A percentile compares a stretch with the other conserved stretches of the same genome.
Conservation (phyloP, 1,284 basidiomycete genomes). For the Irpex sp. region DNA sequence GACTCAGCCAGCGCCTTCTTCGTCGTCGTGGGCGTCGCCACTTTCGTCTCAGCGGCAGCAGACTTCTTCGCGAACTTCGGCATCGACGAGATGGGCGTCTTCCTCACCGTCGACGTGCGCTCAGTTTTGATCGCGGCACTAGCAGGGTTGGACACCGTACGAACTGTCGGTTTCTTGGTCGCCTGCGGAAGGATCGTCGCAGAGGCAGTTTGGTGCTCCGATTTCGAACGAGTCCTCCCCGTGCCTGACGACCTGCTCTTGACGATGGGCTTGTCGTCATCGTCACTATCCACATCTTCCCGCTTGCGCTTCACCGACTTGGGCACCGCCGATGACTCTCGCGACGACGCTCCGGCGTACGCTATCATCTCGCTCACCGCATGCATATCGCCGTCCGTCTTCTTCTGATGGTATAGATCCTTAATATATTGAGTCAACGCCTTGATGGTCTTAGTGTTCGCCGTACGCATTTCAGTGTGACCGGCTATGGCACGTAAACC, state of each 20-base stretch:
- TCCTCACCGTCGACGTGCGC: not conserved
- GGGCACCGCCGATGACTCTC: not conserved
- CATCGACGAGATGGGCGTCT: not conserved
- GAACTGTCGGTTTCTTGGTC: not conserved
- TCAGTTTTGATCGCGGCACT: not conserved
- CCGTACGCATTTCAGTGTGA: conserved; percentile 37
- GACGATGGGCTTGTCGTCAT: not conserved
- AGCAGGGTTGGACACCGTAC: not conserved
- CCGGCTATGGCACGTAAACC: conserved; percentile 33
- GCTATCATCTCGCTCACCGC: not conserved
- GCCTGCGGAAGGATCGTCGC: not conserved
- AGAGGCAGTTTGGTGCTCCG: not conserved
- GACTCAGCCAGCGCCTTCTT: not conserved
- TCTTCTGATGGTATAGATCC: not conserved
- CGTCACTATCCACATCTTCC: not conserved
- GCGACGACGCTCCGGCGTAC: not conserved
- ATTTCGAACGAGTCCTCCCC: not conserved
- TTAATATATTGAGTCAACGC: conserved; percentile 34
- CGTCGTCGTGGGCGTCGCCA: conserved; percentile 1
- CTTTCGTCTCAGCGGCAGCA: conserved; percentile 9
- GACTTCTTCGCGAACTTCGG: conserved; percentile 1
- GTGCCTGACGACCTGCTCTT: not conserved
- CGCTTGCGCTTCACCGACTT: conserved; percentile 5
- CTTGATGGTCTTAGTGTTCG: conserved; percentile 38
- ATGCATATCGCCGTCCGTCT: not conserved